Conservation (phyloP, 352 stramenopile genomes). For the Phytophthora ramorum region DNA sequence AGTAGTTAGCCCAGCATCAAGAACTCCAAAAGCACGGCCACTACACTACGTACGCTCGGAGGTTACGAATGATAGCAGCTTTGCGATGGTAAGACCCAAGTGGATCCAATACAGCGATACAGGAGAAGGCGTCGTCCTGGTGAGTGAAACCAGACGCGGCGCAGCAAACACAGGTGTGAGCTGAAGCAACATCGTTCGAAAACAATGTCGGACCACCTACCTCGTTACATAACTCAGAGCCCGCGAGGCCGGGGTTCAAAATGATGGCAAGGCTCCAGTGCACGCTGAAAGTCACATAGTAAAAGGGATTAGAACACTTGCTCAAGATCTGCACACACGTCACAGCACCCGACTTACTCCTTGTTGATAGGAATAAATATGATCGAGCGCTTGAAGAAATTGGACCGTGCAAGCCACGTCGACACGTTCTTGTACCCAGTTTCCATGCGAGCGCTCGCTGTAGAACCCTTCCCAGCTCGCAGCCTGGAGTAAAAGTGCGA, state of each 20-base stretch:
- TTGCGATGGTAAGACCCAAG: slow-evolving; percentile 77
- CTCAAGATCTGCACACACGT: not conserved
- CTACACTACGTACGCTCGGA: slow-evolving; percentile 56
- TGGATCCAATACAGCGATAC: slow-evolving; percentile 74
- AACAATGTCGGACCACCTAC: slow-evolving; percentile 14
- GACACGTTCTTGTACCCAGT: slow-evolving; percentile 81
- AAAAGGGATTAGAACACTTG: slow-evolving; percentile 12
- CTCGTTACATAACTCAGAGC: slow-evolving; percentile 35
- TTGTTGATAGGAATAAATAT: slow-evolving; percentile 92
- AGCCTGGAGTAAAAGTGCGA: slow-evolving; percentile 84
- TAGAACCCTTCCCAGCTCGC: slow-evolving; percentile 50
- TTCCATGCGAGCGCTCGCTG: slow-evolving; percentile 43
- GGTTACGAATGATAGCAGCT: slow-evolving; percentile 57
- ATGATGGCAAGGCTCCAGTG: slow-evolving; percentile 89
- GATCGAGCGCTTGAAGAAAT: slow-evolving; percentile 76
- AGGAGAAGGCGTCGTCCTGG: slow-evolving; percentile 53
- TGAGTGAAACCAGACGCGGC: not conserved
- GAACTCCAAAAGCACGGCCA: not conserved
- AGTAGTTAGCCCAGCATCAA: not conserved
- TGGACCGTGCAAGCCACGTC: slow-evolving; percentile 68
- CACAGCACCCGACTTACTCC: slow-evolving; percentile 51
- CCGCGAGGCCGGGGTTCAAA: slow-evolving; percentile 65
- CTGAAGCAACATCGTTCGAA: not conserved
- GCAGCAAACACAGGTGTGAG: slow-evolving; percentile 1
- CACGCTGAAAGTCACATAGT: slow-evolving; percentile 46